These are phyloP conservation scores for Penicillium sp. DNA, from an alignment of 2,329 filamentous ascomycete species.

Conservation along the genomic window DNA sequence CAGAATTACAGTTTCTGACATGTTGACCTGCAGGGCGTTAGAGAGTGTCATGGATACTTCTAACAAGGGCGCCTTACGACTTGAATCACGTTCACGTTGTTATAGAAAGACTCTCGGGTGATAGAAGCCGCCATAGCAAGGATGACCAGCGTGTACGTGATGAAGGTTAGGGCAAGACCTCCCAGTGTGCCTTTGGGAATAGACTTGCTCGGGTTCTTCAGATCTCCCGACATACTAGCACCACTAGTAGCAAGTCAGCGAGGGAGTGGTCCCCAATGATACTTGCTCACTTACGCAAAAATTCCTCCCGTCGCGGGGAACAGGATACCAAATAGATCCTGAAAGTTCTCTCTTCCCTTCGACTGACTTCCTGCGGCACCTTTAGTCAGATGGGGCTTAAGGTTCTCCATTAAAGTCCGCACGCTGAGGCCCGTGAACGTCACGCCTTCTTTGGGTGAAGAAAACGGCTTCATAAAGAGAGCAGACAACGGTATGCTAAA, in stretches of 20 bases:
- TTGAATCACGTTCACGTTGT: constrained; percentile 76
- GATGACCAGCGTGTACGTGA: constrained; percentile 73
- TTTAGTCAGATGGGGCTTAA: constrained; percentile 64
- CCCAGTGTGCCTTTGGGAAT: constrained; percentile 83
- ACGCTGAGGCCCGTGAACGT: constrained; percentile 75
- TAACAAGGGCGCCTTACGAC: constrained; percentile 47
- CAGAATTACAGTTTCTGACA: constrained; percentile 71
- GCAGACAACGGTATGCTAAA: constrained; percentile 82
- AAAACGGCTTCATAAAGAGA: constrained; percentile 66
- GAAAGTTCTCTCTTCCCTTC: constrained; percentile 66
- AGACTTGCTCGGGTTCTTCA: constrained; percentile 76
- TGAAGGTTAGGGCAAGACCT: constrained; percentile 72
- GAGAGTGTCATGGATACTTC: not conserved
- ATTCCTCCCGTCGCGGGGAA: constrained; percentile 69
- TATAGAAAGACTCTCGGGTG: constrained; percentile 69
- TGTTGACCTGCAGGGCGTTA: constrained; percentile 56
- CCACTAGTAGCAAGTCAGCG: constrained; percentile 49
- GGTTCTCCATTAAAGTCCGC: constrained; percentile 69
- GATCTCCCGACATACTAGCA: constrained; percentile 85
- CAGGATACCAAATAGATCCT: constrained; percentile 80
- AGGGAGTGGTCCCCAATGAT: constrained; percentile 52
- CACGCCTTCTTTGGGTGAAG: constrained; percentile 60
- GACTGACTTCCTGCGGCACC: constrained; percentile 63
- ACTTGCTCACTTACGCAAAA: constrained; percentile 48
- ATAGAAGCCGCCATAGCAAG: constrained; percentile 75